Base-by-base conservation (phyloP, 495 filamentous ascomycete genomes). In the Cryomyces minteri region DNA sequence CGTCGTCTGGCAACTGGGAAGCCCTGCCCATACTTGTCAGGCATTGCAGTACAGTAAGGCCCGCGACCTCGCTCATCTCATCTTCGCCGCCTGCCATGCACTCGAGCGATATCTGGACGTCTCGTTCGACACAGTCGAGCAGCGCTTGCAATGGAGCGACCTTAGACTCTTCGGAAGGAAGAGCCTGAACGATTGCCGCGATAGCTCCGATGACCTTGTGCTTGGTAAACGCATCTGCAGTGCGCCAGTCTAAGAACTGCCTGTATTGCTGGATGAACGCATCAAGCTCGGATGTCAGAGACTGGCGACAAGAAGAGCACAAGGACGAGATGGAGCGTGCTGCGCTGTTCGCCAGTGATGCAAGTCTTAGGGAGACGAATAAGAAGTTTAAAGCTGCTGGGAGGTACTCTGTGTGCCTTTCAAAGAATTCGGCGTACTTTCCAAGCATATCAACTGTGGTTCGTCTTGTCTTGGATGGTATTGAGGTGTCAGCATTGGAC, bases 181-280 rank as follows among this genome's bases (percentile, higher is more conserved):
- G 61, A 32, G 80, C 84, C 54, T 94, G 85, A 33, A 93, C 75
- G 45, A 96, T 83, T 10, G 79, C 76, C 6, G 86, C 76, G 44
- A 95, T 88, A 6, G 79, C 85, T 47, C 83, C 82, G 9, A 94
- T 61, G 4, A 96, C 74, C 39, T 72, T 74, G 51, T 90, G 83
- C 64, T 94, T 88, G 0, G 79, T 80, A 29, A 74, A 62, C 10
- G 70, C 68, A 30, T 86, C 83, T 6, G 81, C 68, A 4, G 69
- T 73, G 28, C 69, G 67, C 43, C 71, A 74, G 31, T 60, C 60
- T 33, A 70, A 64, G 50, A 88, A 81, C 12, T 71, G 59, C 46
- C 76, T 68, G 52, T 87, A 87, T 54, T 90, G 82, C 29, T 74
- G 65, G 11, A 98, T 67, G 56, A 98, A 93, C 0, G 76, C 71